Percentiles rank a stretch among this genome's conserved stretches.
phyloP scores from a whole-genome alignment of 306 rosid genomes.

The Pyrus communis region DNA sequence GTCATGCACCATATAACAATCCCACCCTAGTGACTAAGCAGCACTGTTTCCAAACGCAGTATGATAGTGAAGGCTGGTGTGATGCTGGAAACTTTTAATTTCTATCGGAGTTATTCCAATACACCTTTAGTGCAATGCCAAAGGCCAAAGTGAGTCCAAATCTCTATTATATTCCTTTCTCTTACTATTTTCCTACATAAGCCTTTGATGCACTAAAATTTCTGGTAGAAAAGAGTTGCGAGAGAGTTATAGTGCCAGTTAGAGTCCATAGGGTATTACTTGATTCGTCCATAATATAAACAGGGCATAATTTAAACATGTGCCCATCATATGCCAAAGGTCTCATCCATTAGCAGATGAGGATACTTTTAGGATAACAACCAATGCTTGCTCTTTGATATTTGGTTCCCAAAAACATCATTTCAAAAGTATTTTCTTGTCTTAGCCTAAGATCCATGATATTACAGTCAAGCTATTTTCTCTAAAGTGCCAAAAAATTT shows the following conservation, averaged over 20 bases:
- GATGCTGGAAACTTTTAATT: background rate
- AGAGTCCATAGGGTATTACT: background rate
- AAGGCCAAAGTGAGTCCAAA: background rate
- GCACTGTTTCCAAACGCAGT: background rate
- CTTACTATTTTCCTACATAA: too few relatives aligned
- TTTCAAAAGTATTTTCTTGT: background rate
- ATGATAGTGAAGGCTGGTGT: background rate
- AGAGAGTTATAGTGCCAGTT: background rate
- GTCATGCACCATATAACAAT: background rate
- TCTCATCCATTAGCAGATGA: background rate
- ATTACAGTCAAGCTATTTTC: background rate
- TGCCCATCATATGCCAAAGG: background rate
- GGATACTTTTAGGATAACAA: background rate
- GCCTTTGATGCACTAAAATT: background rate
- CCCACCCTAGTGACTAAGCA: background rate
- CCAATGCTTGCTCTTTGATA: background rate
- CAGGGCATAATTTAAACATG: background rate
- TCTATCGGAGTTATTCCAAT: background rate
- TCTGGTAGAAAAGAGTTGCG: background rate
- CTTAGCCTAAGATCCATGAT: background rate
- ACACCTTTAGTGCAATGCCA: background rate
- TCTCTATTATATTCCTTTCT: too few relatives aligned
- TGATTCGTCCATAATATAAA: background rate
- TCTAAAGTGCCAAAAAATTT: background rate
- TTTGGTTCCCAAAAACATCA: background rate